Evolutionary conservation across 257 asterid species (phyloP).

Genomic region (Oldenlandia corymbosa): DNA sequence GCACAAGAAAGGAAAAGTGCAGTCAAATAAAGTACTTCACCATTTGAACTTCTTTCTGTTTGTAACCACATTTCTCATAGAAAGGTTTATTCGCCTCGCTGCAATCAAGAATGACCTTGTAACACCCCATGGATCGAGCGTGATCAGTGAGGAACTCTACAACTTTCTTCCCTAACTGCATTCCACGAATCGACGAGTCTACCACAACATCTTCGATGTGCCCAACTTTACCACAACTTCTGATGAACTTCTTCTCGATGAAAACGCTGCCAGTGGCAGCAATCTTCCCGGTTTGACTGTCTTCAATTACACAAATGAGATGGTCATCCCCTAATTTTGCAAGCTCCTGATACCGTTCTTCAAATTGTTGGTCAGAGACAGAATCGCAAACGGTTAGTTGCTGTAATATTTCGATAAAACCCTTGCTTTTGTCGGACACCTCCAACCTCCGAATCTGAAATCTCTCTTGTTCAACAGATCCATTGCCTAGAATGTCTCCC

Average conservation of each 20-base stretch:
- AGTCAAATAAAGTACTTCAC: constrained; percentile 50
- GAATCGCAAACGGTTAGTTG: constrained; percentile 66
- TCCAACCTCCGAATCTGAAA: constrained; percentile 54
- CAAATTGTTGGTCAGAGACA: constrained; percentile 51
- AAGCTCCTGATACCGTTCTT: constrained; percentile 44
- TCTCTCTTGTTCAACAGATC: constrained; percentile 26
- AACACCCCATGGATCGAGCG: constrained; percentile 63
- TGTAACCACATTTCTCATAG: constrained; percentile 85
- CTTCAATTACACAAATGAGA: constrained; percentile 62
- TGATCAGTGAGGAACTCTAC: constrained; percentile 60
- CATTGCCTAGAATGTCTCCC: constrained; percentile 27
- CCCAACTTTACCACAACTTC: constrained; percentile 76
- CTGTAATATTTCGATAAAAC: constrained; percentile 55
- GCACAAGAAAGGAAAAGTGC: too few relatives aligned
- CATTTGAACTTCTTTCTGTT: constrained; percentile 71
- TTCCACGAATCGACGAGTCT: constrained; percentile 59
- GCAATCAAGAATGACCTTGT: constrained; percentile 88
- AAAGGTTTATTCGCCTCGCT: constrained; percentile 47
- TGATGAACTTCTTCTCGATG: constrained; percentile 61
- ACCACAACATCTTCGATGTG: constrained; percentile 94
- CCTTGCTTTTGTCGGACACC: constrained; percentile 60
- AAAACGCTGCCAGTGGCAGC: constrained; percentile 78
- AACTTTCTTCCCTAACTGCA: constrained; percentile 67
- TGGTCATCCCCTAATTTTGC: constrained; percentile 56
- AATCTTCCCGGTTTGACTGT: constrained; percentile 38